Evolutionary conservation across 805 yeast species (phyloP).

Genomic region (Wickerhamiella lipophila): DNA sequence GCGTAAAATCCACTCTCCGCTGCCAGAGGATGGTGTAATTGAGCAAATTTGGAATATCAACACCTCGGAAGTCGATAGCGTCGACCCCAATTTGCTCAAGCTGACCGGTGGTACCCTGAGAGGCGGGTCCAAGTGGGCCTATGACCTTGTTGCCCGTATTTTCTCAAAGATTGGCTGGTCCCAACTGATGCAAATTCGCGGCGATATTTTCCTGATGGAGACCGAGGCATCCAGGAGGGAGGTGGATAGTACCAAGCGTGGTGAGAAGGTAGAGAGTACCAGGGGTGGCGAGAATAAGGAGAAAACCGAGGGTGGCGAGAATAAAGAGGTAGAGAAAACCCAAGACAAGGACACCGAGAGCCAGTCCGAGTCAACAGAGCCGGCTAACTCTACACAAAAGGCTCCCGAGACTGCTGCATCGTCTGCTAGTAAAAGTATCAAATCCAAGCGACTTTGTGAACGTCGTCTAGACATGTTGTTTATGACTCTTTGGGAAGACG

Average conservation of each 20-base stretch:
- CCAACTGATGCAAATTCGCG: slow-evolving; percentile 48
- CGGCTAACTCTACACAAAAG: not conserved
- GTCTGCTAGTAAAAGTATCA: slow-evolving; percentile 16
- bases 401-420: not conserved
- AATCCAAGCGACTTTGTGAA: slow-evolving; percentile 51
- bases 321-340: too few species aligned
- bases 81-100: slow-evolving; percentile 37
- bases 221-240: slow-evolving; percentile 37
- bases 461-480: slow-evolving; percentile 70
- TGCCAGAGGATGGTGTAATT: slow-evolving; percentile 43
- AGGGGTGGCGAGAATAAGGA: not conserved
- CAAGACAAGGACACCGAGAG: slow-evolving; percentile 4
- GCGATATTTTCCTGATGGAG: slow-evolving; percentile 70
- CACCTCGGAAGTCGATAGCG: slow-evolving; percentile 24
- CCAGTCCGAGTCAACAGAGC: too few species aligned
- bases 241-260: too few species aligned
- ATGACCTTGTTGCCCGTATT: slow-evolving; percentile 57
- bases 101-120: slow-evolving; percentile 41
- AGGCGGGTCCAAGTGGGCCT: slow-evolving; percentile 47
- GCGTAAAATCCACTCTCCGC: slow-evolving; percentile 36
- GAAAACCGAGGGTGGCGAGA: too few species aligned
- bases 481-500: slow-evolving; percentile 55
- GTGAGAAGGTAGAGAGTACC: not conserved
- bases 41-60: slow-evolving; percentile 36
- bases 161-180: slow-evolving; percentile 75